Evolutionary conservation across 2,329 filamentous ascomycete genomes (phyloP).

Genomic region (Hysterium pulicare): DNA sequence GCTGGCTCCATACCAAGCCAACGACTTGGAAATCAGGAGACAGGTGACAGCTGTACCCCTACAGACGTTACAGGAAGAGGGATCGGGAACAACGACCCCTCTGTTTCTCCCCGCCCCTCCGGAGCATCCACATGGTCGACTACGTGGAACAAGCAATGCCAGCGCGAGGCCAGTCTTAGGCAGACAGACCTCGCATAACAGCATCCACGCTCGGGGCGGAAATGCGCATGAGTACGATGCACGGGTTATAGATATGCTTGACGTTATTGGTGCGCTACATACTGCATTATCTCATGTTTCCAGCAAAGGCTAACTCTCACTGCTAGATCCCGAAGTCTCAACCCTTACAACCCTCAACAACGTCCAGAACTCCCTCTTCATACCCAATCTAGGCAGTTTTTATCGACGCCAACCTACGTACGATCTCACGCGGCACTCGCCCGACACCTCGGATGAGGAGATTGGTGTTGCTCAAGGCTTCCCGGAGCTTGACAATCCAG

Average conservation of each 20-base stretch:
- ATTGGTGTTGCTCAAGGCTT: slow-evolving; percentile 1
- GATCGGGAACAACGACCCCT: slow-evolving; percentile 7
- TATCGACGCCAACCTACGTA: slow-evolving; percentile 73
- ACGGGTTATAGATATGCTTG: slow-evolving; percentile 60
- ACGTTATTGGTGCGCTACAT: slow-evolving; percentile 58
- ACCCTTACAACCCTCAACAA: slow-evolving; percentile 77
- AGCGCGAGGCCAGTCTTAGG: slow-evolving; percentile 6
- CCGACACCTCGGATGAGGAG: slow-evolving; percentile 13
- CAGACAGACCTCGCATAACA: slow-evolving; percentile 24
- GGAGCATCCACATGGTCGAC: slow-evolving; percentile 11
- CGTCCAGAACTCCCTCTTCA: slow-evolving; percentile 78
- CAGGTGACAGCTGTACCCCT: slow-evolving; percentile 26
- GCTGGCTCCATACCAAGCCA: slow-evolving; percentile 13
- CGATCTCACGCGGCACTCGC: slow-evolving; percentile 53
- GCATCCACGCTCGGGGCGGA: slow-evolving; percentile 21
- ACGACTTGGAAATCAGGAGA: slow-evolving; percentile 24
- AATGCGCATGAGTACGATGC: slow-evolving; percentile 50
- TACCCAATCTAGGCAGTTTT: slow-evolving; percentile 67
- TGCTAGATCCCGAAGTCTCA: slow-evolving; percentile 71
- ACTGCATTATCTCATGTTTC: background rate
- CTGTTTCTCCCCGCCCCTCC: slow-evolving; percentile 13
- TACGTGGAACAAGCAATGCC: slow-evolving; percentile 13
- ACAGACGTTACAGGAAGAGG: slow-evolving; percentile 32
- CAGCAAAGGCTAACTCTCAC: slow-evolving; percentile 23
- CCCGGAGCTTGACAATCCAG: background rate